phyloP scores from a whole-genome alignment of 768 basidiomycete genomes.

The Fomitopsis pulvina region DNA sequence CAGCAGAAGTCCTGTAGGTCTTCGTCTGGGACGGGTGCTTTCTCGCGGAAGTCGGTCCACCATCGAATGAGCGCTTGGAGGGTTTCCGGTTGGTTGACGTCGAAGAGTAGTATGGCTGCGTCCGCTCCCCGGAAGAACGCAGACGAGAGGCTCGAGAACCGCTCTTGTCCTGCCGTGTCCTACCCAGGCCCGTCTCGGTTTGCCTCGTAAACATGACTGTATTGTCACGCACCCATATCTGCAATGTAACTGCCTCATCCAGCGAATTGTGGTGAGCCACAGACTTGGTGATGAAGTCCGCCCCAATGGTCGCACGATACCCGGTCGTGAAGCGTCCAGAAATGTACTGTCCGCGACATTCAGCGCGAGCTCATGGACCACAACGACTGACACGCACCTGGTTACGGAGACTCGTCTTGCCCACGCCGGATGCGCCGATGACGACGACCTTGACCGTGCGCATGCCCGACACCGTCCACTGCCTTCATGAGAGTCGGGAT shows the following conservation, averaged over 20 bases:
- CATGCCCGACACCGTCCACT: constrained; percentile 30
- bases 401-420: no score
- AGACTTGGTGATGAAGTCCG: constrained; percentile 81
- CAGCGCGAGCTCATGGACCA: no score
- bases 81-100: constrained; percentile 61
- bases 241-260: constrained; percentile 55
- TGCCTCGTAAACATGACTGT: not conserved
- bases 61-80: constrained; percentile 57
- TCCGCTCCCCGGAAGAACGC: constrained; percentile 87
- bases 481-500: constrained; percentile 3
- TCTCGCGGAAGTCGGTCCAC: constrained; percentile 72
- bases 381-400: no score
- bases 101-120: constrained; percentile 76
- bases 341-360: constrained; percentile 49
- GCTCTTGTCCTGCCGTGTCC: constrained; percentile 82
- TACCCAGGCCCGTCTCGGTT: constrained; percentile 21
- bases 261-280: constrained; percentile 52
- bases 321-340: constrained; percentile 68
- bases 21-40: constrained; percentile 61
- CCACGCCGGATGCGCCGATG: no score
- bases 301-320: constrained; percentile 82
- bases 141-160: constrained; percentile 74
- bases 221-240: constrained; percentile 50
- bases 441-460: constrained; percentile 77
- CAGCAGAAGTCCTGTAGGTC: constrained; percentile 61